Evolutionary conservation across 768 basidiomycete species (phyloP).

Genomic region (Mycena maculata): DNA sequence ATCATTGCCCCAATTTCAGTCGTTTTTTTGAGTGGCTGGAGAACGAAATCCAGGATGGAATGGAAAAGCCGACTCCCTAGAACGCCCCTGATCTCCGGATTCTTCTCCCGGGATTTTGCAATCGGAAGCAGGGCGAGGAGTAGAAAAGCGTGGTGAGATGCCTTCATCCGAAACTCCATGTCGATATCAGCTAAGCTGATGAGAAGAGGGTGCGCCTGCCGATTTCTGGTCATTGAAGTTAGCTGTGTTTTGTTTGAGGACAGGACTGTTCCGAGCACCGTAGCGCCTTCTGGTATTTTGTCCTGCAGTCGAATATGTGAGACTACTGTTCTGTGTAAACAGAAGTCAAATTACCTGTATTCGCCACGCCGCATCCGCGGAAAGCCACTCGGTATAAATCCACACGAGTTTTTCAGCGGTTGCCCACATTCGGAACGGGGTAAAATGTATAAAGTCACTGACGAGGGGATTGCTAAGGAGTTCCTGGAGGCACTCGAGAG

Average conservation of each 20-base stretch:
- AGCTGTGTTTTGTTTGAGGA: conserved; percentile 39
- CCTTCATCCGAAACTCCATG: conserved; percentile 31
- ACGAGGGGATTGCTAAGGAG: conserved; percentile 3
- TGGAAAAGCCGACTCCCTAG: conserved; percentile 34
- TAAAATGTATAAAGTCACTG: not conserved
- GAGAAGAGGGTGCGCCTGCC: conserved; percentile 27
- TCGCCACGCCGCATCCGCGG: conserved; percentile 37
- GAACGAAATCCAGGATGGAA: conserved; percentile 31
- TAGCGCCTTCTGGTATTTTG: conserved; percentile 31
- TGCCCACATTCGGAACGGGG: conserved; percentile 28
- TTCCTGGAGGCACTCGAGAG: not conserved
- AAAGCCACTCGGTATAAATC: conserved; percentile 40
- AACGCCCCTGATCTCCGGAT: conserved; percentile 19
- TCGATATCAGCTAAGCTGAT: conserved; percentile 33
- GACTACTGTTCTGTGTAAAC: not conserved
- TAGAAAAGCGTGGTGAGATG: conserved; percentile 31
- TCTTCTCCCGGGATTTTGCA: conserved; percentile 34
- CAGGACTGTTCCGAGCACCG: conserved; percentile 32
- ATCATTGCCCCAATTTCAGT: conserved; percentile 36
- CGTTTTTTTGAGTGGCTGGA: conserved; percentile 32
- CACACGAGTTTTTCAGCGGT: conserved; percentile 21
- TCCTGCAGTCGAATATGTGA: conserved; percentile 16
- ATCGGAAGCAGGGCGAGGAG: conserved; percentile 38
- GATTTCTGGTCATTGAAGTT: conserved; percentile 31
- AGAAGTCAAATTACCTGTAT: conserved; percentile 31